phyloP scores from a whole-genome alignment of 139 green algal species.

The Haematococcus lacustris region DNA sequence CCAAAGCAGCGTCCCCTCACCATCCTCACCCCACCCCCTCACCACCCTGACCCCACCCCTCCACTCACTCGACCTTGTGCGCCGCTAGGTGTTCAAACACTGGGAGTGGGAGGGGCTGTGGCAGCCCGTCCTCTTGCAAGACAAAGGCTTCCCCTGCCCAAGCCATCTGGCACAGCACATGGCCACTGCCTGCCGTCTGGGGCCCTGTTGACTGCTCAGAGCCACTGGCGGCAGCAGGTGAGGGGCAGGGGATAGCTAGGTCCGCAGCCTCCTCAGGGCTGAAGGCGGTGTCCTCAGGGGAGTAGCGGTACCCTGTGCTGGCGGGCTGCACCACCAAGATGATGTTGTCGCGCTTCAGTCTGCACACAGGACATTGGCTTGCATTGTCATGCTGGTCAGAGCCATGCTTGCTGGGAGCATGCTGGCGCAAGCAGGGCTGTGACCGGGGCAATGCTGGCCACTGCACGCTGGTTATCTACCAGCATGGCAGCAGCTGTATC shows the following conservation, averaged over 20 bases:
- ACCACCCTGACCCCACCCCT: not conserved
- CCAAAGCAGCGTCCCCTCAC: not conserved
- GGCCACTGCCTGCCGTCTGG: slow-evolving; percentile 18
- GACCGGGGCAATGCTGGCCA: no score
- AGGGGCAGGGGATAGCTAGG: not conserved
- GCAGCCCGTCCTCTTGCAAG: slow-evolving; percentile 13
- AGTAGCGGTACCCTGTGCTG: not conserved
- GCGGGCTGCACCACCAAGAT: not conserved
- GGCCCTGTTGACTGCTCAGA: not conserved
- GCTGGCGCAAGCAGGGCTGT: no score
- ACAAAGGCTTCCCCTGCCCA: slow-evolving; percentile 30
- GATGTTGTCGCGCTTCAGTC: not conserved
- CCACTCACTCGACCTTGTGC: slow-evolving; percentile 19
- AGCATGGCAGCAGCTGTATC: no score
- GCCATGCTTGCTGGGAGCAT: no score
- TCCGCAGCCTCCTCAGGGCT: not conserved
- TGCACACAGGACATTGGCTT: not conserved
- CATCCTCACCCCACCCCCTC: not conserved
- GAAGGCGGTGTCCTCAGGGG: not conserved
- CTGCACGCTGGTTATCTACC: no score
- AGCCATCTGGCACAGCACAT: slow-evolving; percentile 19
- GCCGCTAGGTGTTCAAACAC: slow-evolving; percentile 25
- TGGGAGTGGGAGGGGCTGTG: slow-evolving; percentile 7
- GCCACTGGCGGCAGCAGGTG: not conserved
- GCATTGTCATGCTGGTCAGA: no score